A percentile compares a stretch with the other conserved stretches of the same genome.
These are phyloP conservation scores for Aspergillus hortae DNA, from an alignment of 2,329 filamentous ascomycete species.

Conservation along the genomic window DNA sequence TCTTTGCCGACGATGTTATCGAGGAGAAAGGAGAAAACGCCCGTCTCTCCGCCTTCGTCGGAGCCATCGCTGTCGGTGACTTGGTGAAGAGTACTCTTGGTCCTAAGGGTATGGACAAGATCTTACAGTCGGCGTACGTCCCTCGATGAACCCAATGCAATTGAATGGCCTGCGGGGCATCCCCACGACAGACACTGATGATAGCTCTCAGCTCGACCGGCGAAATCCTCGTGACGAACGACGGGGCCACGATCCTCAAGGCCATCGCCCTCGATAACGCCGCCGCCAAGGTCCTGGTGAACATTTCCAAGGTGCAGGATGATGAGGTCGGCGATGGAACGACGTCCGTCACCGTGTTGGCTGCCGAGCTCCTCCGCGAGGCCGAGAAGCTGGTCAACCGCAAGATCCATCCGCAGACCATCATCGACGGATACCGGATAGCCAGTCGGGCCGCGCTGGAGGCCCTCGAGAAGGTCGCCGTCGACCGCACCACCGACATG, in stretches of 20 bases:
- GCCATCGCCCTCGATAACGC: conserved; percentile 98
- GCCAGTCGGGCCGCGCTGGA: conserved; percentile 83
- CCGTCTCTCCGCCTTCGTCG: conserved; percentile 95
- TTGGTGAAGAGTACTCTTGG: conserved; percentile 96
- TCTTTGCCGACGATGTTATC: conserved; percentile 94
- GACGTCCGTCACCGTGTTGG: conserved; percentile 93
- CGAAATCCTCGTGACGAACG: conserved; percentile 98
- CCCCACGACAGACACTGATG: conserved; percentile 11
- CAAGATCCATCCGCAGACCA: conserved; percentile 99
- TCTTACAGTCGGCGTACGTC: conserved; percentile 86
- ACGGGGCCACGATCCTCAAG: conserved; percentile 97
- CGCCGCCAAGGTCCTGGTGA: conserved; percentile 95
- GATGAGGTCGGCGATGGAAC: conserved; percentile 98
- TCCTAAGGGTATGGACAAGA: conserved; percentile 99
- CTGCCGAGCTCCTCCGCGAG: conserved; percentile 90
- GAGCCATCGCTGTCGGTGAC: conserved; percentile 95
- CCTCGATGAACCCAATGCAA: conserved; percentile 5
- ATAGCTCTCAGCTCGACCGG: conserved; percentile 68
- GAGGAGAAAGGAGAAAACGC: conserved; percentile 99
- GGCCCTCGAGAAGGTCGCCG: conserved; percentile 77
- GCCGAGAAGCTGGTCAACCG: conserved; percentile 96
- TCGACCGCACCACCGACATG: conserved; percentile 82
- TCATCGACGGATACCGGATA: conserved; percentile 98
- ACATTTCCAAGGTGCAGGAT: conserved; percentile 98
- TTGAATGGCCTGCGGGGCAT: conserved; percentile 12